These are phyloP conservation scores for Hypocrella siamensis DNA, from an alignment of 2,329 filamentous ascomycete species.

Conservation along the genomic window DNA sequence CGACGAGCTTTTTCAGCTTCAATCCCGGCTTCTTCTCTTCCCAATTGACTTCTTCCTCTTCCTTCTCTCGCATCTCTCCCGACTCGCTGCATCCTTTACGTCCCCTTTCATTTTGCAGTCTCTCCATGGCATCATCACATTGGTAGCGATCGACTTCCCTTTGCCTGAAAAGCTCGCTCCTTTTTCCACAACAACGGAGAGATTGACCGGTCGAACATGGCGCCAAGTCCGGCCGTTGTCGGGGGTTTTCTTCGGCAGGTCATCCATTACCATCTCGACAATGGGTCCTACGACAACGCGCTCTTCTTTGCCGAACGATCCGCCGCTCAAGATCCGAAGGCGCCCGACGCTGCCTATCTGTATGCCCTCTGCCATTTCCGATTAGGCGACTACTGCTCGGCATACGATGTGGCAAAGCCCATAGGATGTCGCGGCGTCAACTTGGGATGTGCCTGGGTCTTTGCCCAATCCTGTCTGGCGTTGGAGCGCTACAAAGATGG, in stretches of 20 bases:
- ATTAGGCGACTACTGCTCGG: slow-evolving; percentile 67
- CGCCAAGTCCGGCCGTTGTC: slow-evolving; percentile 33
- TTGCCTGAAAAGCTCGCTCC: background rate
- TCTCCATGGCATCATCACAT: slow-evolving; percentile 3
- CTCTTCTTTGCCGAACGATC: slow-evolving; percentile 86
- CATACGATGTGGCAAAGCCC: slow-evolving; percentile 67
- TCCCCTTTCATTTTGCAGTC: too few relatives aligned
- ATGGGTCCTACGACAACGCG: slow-evolving; percentile 75
- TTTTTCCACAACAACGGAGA: background rate
- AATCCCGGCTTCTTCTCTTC: too few relatives aligned
- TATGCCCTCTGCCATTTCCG: slow-evolving; percentile 74
- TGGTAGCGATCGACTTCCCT: slow-evolving; percentile 1
- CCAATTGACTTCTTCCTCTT: too few relatives aligned
- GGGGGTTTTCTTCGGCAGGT: slow-evolving; percentile 40
- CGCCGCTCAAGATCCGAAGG: slow-evolving; percentile 67
- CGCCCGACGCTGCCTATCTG: slow-evolving; percentile 67
- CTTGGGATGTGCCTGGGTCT: slow-evolving; percentile 78
- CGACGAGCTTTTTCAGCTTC: too few relatives aligned
- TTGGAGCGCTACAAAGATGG: slow-evolving; percentile 71
- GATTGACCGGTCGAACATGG: slow-evolving; percentile 24
- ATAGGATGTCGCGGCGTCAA: slow-evolving; percentile 57
- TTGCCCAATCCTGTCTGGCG: slow-evolving; percentile 74
- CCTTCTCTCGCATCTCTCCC: too few relatives aligned
- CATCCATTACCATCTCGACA: slow-evolving; percentile 65
- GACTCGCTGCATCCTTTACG: too few relatives aligned